These are phyloP conservation scores for Cytospora schulzeri DNA, from an alignment of 2,329 filamentous ascomycete genomes.

Conservation along the genomic window DNA sequence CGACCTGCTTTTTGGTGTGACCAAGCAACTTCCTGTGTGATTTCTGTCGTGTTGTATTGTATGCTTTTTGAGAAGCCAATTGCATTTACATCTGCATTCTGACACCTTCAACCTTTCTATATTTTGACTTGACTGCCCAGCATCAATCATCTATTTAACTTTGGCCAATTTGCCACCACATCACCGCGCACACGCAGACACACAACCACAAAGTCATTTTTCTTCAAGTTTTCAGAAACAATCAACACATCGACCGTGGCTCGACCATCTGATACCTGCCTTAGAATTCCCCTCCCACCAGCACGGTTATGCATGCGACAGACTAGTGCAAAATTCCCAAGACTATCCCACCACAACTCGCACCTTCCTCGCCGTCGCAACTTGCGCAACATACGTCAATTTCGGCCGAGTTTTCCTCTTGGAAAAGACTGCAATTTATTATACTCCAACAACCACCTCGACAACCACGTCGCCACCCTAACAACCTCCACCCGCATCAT, in stretches of 20 bases:
- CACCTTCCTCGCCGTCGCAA: neutral
- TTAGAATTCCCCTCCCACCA: conserved; percentile 1
- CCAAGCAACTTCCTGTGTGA: neutral
- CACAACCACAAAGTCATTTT: neutral
- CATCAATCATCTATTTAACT: conserved; percentile 4
- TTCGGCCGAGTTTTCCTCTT: conserved; percentile 19
- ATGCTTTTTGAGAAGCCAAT: neutral
- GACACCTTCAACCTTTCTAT: neutral
- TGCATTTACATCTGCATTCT: neutral
- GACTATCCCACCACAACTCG: neutral
- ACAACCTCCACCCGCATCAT: conserved; percentile 41
- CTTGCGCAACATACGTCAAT: conserved; percentile 17
- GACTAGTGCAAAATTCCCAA: neutral
- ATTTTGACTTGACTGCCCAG: conserved; percentile 1
- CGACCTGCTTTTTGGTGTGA: neutral
- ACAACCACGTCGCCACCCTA: neutral
- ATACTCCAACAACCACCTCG: neutral
- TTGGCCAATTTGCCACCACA: neutral
- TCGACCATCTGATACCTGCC: conserved; percentile 12
- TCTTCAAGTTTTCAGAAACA: neutral
- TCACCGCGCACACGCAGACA: neutral
- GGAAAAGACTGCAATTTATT: conserved; percentile 23
- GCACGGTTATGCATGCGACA: conserved; percentile 20
- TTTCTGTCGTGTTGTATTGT: neutral
- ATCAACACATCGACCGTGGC: conserved; percentile 18